Conservation (phyloP, 2,329 filamentous ascomycete genomes). For the Xylaria arbuscula region DNA sequence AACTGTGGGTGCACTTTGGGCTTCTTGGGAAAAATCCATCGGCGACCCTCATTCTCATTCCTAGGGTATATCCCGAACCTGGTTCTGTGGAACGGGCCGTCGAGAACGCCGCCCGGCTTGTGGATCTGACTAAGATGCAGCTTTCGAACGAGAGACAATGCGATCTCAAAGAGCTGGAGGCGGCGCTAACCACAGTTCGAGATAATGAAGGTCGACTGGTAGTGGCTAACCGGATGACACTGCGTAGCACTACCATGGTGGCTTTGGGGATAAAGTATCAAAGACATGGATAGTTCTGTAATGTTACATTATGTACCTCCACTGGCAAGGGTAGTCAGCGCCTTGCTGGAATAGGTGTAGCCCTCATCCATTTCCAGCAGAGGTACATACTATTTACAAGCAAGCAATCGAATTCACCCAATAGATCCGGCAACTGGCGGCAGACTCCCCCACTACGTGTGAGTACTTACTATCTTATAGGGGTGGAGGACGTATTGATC, state of each 20-base stretch:
- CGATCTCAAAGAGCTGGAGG: constrained; percentile 47
- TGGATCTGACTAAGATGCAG: constrained; percentile 49
- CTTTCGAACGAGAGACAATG: constrained; percentile 47
- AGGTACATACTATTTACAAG: too few species aligned
- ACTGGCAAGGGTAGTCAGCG: too few species aligned
- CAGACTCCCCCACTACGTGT: too few species aligned
- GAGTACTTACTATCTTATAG: too few species aligned
- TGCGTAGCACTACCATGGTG: not conserved
- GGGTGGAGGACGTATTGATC: too few species aligned
- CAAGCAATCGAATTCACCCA: too few species aligned
- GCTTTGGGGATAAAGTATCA: constrained; percentile 1
- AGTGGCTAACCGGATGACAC: not conserved
- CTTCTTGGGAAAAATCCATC: constrained; percentile 46
- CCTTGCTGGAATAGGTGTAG: too few species aligned
- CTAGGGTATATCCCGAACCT: not conserved
- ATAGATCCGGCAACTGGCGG: too few species aligned
- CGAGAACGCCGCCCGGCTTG: constrained; percentile 44
- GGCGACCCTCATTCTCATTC: constrained; percentile 47
- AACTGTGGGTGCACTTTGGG: constrained; percentile 50
- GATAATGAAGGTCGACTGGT: constrained; percentile 44
- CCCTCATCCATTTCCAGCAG: too few species aligned
- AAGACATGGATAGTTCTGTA: too few species aligned
- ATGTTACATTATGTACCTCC: too few species aligned
- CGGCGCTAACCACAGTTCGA: constrained; percentile 44
- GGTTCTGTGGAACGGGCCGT: constrained; percentile 36